phyloP scores from a whole-genome alignment of 495 filamentous ascomycete species.

The Tuber calosporum region DNA sequence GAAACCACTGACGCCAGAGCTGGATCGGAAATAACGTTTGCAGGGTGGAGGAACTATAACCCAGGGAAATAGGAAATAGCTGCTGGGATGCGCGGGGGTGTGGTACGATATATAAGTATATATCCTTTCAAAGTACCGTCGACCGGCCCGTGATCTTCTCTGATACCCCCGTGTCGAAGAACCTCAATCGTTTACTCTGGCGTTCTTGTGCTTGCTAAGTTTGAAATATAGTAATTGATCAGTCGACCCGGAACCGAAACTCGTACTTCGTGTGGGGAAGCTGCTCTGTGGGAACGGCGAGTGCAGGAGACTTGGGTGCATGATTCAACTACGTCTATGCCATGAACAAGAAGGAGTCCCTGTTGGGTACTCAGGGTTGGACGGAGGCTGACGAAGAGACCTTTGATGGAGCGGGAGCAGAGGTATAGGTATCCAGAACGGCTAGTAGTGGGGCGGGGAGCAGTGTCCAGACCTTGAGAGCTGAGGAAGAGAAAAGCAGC shows the following conservation, averaged over 20 bases:
- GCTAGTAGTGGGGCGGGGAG: slow-evolving; percentile 30
- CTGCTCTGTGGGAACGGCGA: slow-evolving; percentile 39
- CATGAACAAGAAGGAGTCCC: slow-evolving; percentile 36
- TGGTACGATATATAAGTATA: slow-evolving; percentile 41
- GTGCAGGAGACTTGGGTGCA: slow-evolving; percentile 42
- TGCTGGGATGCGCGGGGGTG: slow-evolving; percentile 41
- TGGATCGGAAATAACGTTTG: slow-evolving; percentile 41
- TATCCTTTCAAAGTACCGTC: slow-evolving; percentile 38
- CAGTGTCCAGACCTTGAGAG: slow-evolving; percentile 29
- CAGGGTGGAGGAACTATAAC: slow-evolving; percentile 41
- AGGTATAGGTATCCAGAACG: slow-evolving; percentile 30
- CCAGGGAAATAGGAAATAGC: slow-evolving; percentile 41
- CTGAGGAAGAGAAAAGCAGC: slow-evolving; percentile 37
- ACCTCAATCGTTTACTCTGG: slow-evolving; percentile 41
- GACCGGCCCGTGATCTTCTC: slow-evolving; percentile 36
- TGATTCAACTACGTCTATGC: slow-evolving; percentile 41
- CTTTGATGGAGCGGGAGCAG: slow-evolving; percentile 27
- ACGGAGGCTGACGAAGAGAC: slow-evolving; percentile 36
- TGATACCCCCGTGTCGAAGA: slow-evolving; percentile 32
- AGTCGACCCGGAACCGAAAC: slow-evolving; percentile 41
- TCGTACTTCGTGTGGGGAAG: slow-evolving; percentile 40
- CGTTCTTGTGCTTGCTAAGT: slow-evolving; percentile 40
- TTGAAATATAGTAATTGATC: slow-evolving; percentile 40
- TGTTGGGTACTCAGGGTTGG: slow-evolving; percentile 34
- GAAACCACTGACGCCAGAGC: slow-evolving; percentile 41